Evolutionary conservation across 805 yeast genomes (phyloP), one percentile per base, ranked within the genome.

Genomic region (Pichia nakasei): DNA sequence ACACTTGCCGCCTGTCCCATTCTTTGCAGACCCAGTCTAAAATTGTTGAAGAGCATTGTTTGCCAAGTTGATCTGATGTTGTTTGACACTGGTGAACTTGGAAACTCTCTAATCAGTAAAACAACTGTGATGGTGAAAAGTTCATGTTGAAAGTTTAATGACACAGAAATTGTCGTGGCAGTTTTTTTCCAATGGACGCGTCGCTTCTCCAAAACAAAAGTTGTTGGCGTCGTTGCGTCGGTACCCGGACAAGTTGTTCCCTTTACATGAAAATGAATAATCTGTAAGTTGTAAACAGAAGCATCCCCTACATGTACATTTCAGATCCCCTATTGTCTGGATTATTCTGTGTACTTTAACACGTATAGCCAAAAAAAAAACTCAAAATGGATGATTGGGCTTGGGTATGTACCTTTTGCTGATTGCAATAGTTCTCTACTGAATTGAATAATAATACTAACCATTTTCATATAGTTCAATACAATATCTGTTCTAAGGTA

Each of bases 11-110:
- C 44, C 15, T 47, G 50, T 27, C 47, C 49, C 37, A 46, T 42
- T 39, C 44, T 52, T 26, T 51, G 49, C 2, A 59, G 47, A n/a
- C 63, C 59, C 22, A 54, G 31, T 42, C 52, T 58, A 44, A 60
- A 54, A 41, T 51, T 53, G 11, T 55, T 50, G 22, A 57, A 53
- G 24, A 59, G 47, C 56, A 51, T 59, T 9, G 19, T 32, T 32
- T 3, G 9, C n/a, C n/a, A n/a, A n/a, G n/a, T n/a, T n/a, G n/a
- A n/a, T n/a, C n/a, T n/a, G n/a, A n/a, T n/a, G n/a, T n/a, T n/a
- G n/a, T n/a, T n/a, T n/a, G n/a, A n/a, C n/a, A n/a, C n/a, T n/a
- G n/a, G n/a, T n/a, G n/a, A n/a, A n/a, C n/a, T n/a, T n/a, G n/a
- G n/a, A n/a, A n/a, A n/a, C n/a, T n/a, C n/a, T n/a, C n/a, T n/a